A percentile compares a stretch with the other conserved stretches of the same genome.
Evolutionary conservation across 1,284 basidiomycete genomes (phyloP).

Genomic region (Heterobasidion occidentale): DNA sequence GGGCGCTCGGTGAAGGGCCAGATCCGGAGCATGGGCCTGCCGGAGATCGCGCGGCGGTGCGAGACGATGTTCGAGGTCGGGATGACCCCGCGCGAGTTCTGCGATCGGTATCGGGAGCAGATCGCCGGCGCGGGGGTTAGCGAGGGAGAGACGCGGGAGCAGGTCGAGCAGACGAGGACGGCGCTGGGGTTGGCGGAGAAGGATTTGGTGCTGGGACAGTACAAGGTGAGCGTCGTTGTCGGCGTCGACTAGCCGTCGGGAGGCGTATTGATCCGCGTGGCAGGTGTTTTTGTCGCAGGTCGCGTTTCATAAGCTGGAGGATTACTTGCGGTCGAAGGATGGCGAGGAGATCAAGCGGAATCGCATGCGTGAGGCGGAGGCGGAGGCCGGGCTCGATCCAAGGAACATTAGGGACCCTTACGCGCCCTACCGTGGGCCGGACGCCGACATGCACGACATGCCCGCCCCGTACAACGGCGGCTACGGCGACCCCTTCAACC

Average conservation of each 20-base stretch:
- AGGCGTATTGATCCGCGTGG: neutral
- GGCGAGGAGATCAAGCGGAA: slow-evolving; percentile 80
- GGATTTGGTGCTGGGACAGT: slow-evolving; percentile 76
- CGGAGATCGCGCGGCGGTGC: slow-evolving; percentile 70
- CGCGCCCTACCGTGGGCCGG: slow-evolving; percentile 57
- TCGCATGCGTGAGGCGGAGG: slow-evolving; percentile 65
- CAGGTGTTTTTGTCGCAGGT: slow-evolving; percentile 87
- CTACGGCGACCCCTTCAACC: slow-evolving; percentile 44
- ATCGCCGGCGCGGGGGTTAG: slow-evolving; percentile 37
- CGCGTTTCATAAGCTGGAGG: slow-evolving; percentile 88
- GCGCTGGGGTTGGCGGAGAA: slow-evolving; percentile 61
- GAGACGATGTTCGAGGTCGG: slow-evolving; percentile 73
- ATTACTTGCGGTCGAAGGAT: slow-evolving; percentile 77
- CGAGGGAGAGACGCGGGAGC: slow-evolving; percentile 46
- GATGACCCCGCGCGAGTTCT: slow-evolving; percentile 86
- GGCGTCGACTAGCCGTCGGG: neutral
- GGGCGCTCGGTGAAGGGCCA: slow-evolving; percentile 89
- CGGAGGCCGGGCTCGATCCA: slow-evolving; percentile 65
- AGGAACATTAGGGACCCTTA: slow-evolving; percentile 72
- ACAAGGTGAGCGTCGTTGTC: slow-evolving; percentile 50
- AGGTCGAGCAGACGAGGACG: slow-evolving; percentile 52
- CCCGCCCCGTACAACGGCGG: slow-evolving; percentile 36
- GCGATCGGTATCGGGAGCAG: slow-evolving; percentile 69
- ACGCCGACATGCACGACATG: slow-evolving; percentile 21
- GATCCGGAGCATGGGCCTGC: slow-evolving; percentile 74